Base-by-base conservation (phyloP, 768 basidiomycete species). In the Hericium rajendrae region DNA sequence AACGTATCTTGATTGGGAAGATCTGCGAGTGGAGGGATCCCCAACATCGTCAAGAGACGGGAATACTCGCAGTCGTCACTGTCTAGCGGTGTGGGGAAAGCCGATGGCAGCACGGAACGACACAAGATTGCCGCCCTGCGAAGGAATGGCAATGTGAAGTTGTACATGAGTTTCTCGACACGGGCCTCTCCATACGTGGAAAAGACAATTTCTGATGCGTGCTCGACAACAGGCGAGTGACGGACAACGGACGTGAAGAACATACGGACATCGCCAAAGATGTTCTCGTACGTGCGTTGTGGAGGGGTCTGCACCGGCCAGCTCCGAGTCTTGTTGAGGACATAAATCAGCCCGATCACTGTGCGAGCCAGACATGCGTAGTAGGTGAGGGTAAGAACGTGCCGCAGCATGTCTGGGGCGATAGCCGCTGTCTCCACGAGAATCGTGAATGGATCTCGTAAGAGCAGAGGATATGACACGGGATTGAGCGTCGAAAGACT, bases 221-320 rank as follows among this genome's bases (percentile, higher is more conserved):
- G 90, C 60, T 93, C 90, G 62, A 93, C 88, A 38, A 89, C 81
- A 0, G 88, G 88, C 0, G 90, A 93, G 66, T 94, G 91, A 2
- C 91, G 85, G 22, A 91, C 88, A 50, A 92, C 88, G 1, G 88
- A 92, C 79, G 90, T 88, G 74, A 91, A 91, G 69, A 93, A 92
- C 80, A 90, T 87, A 15, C 86, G 81, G 16, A 94, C 79, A 60
- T 90, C 86, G 6, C 89, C 88, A 66, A 97, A 95, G 20, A 94
- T 72, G 40, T 83, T 79, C 59, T 84, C 77, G 59, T 92, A 83
- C 13, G 75, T 70, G 2, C 85, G 78, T 53, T 73, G 80, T 6
- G 74, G 71, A 12, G 76, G 77, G 43, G 63, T 80, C 64, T 75
- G 58, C 16, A 65, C 59, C 8, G 64, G 62, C 50, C 61, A 76